Evolutionary conservation across 1,139 yeast genomes (phyloP).

Genomic region (Sugiyamaella novakii): DNA sequence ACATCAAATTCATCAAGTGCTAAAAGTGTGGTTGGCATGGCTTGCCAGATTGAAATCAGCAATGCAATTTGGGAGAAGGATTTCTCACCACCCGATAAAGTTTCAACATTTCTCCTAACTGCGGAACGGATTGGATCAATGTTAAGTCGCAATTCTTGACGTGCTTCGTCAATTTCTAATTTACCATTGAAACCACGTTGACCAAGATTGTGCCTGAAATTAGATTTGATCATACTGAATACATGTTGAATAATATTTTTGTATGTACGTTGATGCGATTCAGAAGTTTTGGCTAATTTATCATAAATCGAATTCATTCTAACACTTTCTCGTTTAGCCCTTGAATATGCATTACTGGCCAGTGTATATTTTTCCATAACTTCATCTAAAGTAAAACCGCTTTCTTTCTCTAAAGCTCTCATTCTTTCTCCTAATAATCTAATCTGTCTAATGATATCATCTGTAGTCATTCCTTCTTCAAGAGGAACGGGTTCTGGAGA

Average conservation of each 20-base stretch:
- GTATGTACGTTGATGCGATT: slow-evolving; percentile 34
- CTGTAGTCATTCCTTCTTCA: slow-evolving; percentile 25
- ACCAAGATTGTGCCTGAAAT: slow-evolving; percentile 35
- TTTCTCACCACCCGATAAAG: slow-evolving; percentile 96
- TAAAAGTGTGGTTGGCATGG: slow-evolving; percentile 82
- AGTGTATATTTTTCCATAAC: slow-evolving; percentile 36
- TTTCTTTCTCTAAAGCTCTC: slow-evolving; percentile 7
- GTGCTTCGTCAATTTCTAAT: slow-evolving; percentile 60
- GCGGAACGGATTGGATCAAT: slow-evolving; percentile 50
- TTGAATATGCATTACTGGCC: slow-evolving; percentile 46
- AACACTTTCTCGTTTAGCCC: slow-evolving; percentile 42
- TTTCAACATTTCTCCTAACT: slow-evolving; percentile 70
- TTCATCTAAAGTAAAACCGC: slow-evolving; percentile 11
- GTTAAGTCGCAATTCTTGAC: slow-evolving; percentile 41
- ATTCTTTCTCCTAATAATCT: slow-evolving; percentile 36
- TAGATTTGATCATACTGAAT: slow-evolving; percentile 20
- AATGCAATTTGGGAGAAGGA: slow-evolving; percentile 91
- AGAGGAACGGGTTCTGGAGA: slow-evolving; percentile 18
- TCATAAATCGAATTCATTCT: slow-evolving; percentile 26
- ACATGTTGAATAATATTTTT: slow-evolving; percentile 25
- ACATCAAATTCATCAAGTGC: slow-evolving; percentile 98
- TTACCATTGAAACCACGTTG: slow-evolving; percentile 75
- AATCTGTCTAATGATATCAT: slow-evolving; percentile 39
- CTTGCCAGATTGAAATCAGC: slow-evolving; percentile 86
- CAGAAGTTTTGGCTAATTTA: slow-evolving; percentile 37